Evolutionary conservation across 1,284 basidiomycete genomes (phyloP).

Genomic region (Leccinum angustisporum): DNA sequence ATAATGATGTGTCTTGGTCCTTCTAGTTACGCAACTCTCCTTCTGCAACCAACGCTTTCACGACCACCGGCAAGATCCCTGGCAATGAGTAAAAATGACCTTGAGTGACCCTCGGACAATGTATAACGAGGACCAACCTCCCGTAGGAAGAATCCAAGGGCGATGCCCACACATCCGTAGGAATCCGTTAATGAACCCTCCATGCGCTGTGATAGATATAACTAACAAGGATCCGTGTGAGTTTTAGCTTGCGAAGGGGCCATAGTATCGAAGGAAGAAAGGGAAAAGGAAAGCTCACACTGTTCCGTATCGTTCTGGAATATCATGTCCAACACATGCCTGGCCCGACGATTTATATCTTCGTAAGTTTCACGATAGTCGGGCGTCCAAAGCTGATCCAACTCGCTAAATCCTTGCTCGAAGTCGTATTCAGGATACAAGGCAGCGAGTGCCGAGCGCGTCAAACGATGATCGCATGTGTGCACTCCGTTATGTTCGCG

Average conservation of each 20-base stretch:
- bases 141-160: conserved; percentile 52
- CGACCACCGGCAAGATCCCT: conserved; percentile 30
- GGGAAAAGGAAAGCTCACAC: conserved; percentile 38
- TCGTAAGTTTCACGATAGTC: conserved; percentile 63
- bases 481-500: conserved; percentile 72
- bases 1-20: neutral
- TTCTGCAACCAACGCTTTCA: conserved; percentile 15
- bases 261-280: neutral
- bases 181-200: conserved; percentile 59
- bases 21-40: conserved; percentile 8
- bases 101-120: neutral
- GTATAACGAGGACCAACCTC: conserved; percentile 44
- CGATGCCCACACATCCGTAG: conserved; percentile 45
- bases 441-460: conserved; percentile 50
- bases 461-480: conserved; percentile 69
- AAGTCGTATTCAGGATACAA: conserved; percentile 64
- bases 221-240: conserved; percentile 36
- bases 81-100: neutral
- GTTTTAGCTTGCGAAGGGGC: neutral
- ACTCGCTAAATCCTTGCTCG: conserved; percentile 69
- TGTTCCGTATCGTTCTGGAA: conserved; percentile 50
- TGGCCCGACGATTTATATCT: conserved; percentile 56
- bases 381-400: conserved; percentile 68
- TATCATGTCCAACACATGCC: conserved; percentile 58
- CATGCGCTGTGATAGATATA: conserved; percentile 64